Evolutionary conservation across 768 basidiomycete species (phyloP), one percentile per base, ranked within the genome.

Genomic region (Paxillus involutus): DNA sequence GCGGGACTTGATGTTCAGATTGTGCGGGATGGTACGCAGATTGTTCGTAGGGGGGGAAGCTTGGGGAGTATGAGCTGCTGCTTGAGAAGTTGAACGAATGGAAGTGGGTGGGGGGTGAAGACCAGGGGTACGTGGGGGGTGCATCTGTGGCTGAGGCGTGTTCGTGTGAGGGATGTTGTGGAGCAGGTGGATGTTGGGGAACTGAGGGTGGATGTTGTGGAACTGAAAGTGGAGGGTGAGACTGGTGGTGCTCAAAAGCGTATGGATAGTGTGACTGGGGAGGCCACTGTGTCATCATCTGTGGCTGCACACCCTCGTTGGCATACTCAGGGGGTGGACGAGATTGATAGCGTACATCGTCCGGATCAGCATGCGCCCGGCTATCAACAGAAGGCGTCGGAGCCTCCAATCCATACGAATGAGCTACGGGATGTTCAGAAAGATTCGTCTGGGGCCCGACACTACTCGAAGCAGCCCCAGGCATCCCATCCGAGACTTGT

Each of bases 231-330:
- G 26, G 26, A 26, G 57, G 3, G 50, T 29, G 9, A 48, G 58
- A 45, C 58, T 53, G 52, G 17, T 56, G 59, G 48, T 53, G 52
- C 19, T 54, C 67, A 8, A 58, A 63, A 8, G 52, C 47, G 53
- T 69, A 71, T 10, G 67, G 14, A 46, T 71, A 70, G 16, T 70
- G 63, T 3, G 69, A 55, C 21, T 59, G 62, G 3, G 69, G 65
- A 17, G 64, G 67, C 67, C 67, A 71, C 17, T 64, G 53, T 3
- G 67, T 45, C 12, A 58, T 44, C 5, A 21, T 37, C 9, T 51
- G 56, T 3, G 66, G 45, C 9, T 53, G 60, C 9, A 60, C 41
- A 8, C 46, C 17, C 9, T 52, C 6, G 5, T 26, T 24, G 16
- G 46, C 4, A 44, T 57, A 66, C 40, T 58, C 60, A 3, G 26